Conservation (phyloP, 2,329 filamentous ascomycete genomes). For the Phyllosticta citriasiana region DNA sequence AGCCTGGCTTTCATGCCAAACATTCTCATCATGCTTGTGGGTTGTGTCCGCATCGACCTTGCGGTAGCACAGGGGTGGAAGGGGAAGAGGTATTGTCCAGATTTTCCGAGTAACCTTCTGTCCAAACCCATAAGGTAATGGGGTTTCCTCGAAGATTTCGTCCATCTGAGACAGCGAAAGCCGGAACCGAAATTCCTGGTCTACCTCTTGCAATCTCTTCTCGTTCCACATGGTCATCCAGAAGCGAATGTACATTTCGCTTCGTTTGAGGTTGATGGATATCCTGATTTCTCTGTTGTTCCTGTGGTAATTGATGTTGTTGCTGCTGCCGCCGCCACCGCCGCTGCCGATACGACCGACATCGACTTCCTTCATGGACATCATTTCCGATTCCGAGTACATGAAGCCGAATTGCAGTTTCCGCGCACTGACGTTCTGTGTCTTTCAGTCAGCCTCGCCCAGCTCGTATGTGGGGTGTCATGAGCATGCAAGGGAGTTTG, state of each 20-base stretch:
- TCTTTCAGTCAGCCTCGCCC: neutral
- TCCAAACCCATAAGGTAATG: neutral
- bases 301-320: no score
- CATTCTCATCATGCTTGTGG: slow-evolving; percentile 30
- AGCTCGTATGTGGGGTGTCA: slow-evolving; percentile 11
- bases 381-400: slow-evolving; percentile 45
- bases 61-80: slow-evolving; percentile 36
- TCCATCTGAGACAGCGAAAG: slow-evolving; percentile 37
- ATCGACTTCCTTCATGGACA: slow-evolving; percentile 44
- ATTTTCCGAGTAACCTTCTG: slow-evolving; percentile 7
- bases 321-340: no score
- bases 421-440: slow-evolving; percentile 21
- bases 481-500: neutral
- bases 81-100: slow-evolving; percentile 24
- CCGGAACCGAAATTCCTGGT: slow-evolving; percentile 30
- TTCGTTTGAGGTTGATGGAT: slow-evolving; percentile 33
- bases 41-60: slow-evolving; percentile 25
- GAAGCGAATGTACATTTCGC: slow-evolving; percentile 38
- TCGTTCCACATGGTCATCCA: slow-evolving; percentile 21
- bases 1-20: slow-evolving; percentile 47
- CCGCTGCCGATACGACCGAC: slow-evolving; percentile 6
- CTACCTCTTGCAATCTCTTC: slow-evolving; percentile 9
- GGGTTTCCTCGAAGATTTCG: slow-evolving; percentile 24
- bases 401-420: slow-evolving; percentile 55
- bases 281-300: slow-evolving; percentile 21